These are phyloP conservation scores for Rhizomucor miehei DNA, from an alignment of 371 early-diverging fungal species.

Conservation along the genomic window DNA sequence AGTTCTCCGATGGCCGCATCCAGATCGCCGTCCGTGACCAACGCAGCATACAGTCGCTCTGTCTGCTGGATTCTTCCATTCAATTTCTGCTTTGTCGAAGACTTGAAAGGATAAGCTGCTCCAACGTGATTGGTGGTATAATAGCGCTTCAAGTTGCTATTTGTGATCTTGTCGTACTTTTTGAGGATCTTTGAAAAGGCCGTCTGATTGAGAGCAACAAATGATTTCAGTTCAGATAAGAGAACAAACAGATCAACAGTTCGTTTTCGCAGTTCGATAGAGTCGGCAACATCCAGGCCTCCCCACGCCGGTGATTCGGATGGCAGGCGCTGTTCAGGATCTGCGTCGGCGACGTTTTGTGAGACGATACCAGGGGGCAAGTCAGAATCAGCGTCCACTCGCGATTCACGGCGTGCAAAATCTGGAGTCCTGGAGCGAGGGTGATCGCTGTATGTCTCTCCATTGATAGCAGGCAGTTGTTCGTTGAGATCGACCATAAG, in stretches of 20 bases:
- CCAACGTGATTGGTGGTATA: slow-evolving; percentile 49
- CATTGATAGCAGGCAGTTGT: slow-evolving; percentile 8
- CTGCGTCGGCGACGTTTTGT: slow-evolving; percentile 30
- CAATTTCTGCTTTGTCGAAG: slow-evolving; percentile 51
- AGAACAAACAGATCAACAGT: slow-evolving; percentile 71
- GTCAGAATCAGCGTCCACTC: slow-evolving; percentile 33
- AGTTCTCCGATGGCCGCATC: slow-evolving; percentile 73
- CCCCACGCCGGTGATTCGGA: slow-evolving; percentile 7
- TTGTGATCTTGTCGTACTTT: slow-evolving; percentile 93
- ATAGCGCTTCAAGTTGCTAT: slow-evolving; percentile 54
- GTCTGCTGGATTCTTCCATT: slow-evolving; percentile 64
- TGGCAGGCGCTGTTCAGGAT: slow-evolving; percentile 16
- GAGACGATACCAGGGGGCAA: slow-evolving; percentile 45
- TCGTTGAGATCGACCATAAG: slow-evolving; percentile 40
- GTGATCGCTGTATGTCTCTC: slow-evolving; percentile 7
- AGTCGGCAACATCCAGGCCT: slow-evolving; percentile 30
- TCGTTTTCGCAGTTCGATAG: slow-evolving; percentile 35
- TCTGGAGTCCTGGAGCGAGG: slow-evolving; percentile 10
- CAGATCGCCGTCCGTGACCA: slow-evolving; percentile 49
- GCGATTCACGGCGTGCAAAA: slow-evolving; percentile 38
- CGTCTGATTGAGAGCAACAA: slow-evolving; percentile 89
- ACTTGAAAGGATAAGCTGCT: slow-evolving; percentile 64
- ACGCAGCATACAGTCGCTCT: slow-evolving; percentile 52
- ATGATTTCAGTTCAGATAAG: slow-evolving; percentile 85
- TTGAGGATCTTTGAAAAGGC: slow-evolving; percentile 96